Evolutionary conservation across 1,284 basidiomycete genomes (phyloP), one percentile per base, ranked within the genome.

Genomic region (Vanrija pseudolonga): DNA sequence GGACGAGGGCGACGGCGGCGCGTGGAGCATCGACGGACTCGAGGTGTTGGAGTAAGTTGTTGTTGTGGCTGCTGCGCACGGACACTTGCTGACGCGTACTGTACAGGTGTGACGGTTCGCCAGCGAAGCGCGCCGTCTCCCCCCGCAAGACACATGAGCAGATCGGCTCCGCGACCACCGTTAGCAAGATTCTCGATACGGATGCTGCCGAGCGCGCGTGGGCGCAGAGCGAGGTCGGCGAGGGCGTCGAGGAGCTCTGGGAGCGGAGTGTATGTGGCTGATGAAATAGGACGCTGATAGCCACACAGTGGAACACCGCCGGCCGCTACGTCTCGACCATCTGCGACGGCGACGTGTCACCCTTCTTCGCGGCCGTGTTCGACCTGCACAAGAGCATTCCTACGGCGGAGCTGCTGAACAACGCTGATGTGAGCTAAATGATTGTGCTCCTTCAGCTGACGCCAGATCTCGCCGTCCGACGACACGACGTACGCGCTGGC

Each of bases 211-310:
- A 76, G 53, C 50, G 47, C 6, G 71, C 73, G 38, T 77, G 76
- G 76, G 71, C 71, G 23, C 64, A 64, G 49, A 67, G 67, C 37
- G 74, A 76, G 52, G 69, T 72, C 12, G 76, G 76, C 9, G 76
- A 77, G 54, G 70, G 75, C 8, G 63, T 76, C 6, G 76, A 77
- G 53, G 76, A 77, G 61, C 57, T 73, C 9, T 73, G 73, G 72
- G 73, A 73, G 50, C 56, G 74, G 23, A 19, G 8, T 15, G 15
- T n/a, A 18, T 2, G 7, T 14, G 38, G 5, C 26, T 36, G 24
- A 2, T 14, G 22, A 20, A 23, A n/a, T 2, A 14, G 15, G n/a
- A 15, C 2, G 26, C 51, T 47, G 19, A 41, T 32, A 4, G n/a
- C 6, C 15, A 17, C 19, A 6, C 48, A 76, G 74, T 77, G 76